Evolutionary conservation across 345 rosid genomes (phyloP).

Genomic region (Lepidium aucheri): DNA sequence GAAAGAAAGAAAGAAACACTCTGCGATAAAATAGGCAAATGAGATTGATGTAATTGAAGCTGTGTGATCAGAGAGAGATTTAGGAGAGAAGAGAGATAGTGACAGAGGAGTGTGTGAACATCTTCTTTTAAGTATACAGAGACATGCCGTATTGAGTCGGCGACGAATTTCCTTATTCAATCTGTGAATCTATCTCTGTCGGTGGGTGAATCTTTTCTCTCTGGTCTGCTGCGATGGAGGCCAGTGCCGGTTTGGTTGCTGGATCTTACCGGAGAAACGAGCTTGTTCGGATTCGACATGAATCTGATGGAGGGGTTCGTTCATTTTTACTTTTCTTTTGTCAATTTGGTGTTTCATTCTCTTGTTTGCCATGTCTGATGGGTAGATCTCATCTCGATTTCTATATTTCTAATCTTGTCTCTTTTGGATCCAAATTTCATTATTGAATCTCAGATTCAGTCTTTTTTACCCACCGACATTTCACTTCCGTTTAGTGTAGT

Average conservation of each 20-base stretch:
- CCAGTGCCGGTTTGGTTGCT: conserved; percentile 94
- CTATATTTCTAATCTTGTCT: background rate
- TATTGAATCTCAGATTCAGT: background rate
- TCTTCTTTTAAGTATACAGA: background rate
- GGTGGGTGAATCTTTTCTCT: background rate
- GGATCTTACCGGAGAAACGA: conserved; percentile 98
- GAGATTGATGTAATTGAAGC: conserved; percentile 3
- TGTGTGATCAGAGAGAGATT: background rate
- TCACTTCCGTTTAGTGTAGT: background rate
- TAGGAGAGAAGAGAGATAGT: background rate
- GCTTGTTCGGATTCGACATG: conserved; percentile 95
- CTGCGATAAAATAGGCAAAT: conserved; percentile 23
- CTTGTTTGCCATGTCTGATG: background rate
- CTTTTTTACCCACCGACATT: background rate
- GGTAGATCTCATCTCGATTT: conserved; percentile 8
- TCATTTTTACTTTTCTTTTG: background rate
- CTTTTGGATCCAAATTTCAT: background rate
- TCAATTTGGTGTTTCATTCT: background rate
- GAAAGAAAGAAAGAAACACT: background rate
- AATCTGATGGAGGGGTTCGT: conserved; percentile 95
- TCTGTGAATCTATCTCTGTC: background rate
- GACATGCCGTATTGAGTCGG: conserved; percentile 62
- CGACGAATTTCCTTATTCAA: conserved; percentile 8
- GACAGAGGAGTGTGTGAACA: conserved; percentile 9
- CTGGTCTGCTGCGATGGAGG: conserved; percentile 49